Evolutionary conservation across 2,329 filamentous ascomycete genomes (phyloP).

Genomic region (Piedraia hortae): DNA sequence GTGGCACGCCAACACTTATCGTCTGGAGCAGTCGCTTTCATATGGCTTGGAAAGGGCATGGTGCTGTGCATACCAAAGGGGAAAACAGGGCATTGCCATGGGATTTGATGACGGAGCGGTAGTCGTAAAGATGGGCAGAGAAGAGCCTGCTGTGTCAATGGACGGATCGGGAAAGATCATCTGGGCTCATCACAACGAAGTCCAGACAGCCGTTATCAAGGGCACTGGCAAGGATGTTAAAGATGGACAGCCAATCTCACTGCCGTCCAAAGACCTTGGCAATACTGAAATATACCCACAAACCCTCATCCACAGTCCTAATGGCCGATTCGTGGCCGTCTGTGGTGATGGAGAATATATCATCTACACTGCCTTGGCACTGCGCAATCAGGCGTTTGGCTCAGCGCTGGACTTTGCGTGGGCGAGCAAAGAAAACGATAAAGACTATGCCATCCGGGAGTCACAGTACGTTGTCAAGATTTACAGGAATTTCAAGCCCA

Average conservation of each 20-base stretch:
- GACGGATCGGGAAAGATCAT: constrained; percentile 86
- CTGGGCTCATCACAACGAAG: constrained; percentile 85
- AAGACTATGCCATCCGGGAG: constrained; percentile 92
- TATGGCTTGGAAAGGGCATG: constrained; percentile 90
- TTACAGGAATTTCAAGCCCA: constrained; percentile 93
- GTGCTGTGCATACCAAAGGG: constrained; percentile 90
- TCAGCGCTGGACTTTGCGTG: constrained; percentile 89
- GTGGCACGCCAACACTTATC: constrained; percentile 95
- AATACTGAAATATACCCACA: constrained; percentile 94
- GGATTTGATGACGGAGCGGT: constrained; percentile 96
- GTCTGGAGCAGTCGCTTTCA: constrained; percentile 82
- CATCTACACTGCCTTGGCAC: constrained; percentile 87
- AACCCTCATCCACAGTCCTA: constrained; percentile 82
- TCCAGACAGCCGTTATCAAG: constrained; percentile 85
- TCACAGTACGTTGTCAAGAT: constrained; percentile 85
- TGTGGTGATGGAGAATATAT: constrained; percentile 97
- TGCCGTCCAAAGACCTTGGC: constrained; percentile 82
- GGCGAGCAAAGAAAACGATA: constrained; percentile 92
- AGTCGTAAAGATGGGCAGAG: constrained; percentile 87
- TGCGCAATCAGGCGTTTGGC: constrained; percentile 93
- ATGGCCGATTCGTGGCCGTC: constrained; percentile 66
- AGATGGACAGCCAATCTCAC: constrained; percentile 61
- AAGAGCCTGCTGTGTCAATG: constrained; percentile 96
- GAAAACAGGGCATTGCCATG: constrained; percentile 78
- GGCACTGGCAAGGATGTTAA: constrained; percentile 60